Conservation (phyloP, 2,329 filamentous ascomycete genomes). For the Pseudogymnoascus sp. region DNA sequence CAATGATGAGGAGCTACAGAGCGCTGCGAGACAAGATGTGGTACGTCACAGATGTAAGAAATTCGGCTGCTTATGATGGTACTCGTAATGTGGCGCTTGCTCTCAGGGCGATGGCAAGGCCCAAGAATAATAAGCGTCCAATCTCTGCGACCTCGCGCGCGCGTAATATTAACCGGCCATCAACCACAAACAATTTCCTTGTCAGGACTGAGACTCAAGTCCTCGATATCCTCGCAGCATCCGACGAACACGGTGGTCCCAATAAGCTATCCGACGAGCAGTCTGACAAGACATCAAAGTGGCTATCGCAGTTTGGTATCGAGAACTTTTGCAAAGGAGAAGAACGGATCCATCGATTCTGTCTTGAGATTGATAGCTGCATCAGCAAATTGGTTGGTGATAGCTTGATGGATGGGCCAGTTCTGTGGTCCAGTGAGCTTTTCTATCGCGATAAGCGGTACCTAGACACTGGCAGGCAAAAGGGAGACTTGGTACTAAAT, state of each 20-base stretch:
- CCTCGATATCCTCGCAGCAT: slow-evolving; percentile 76
- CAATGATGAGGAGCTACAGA: slow-evolving; percentile 64
- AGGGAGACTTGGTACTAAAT: slow-evolving; percentile 39
- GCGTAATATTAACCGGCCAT: slow-evolving; percentile 25
- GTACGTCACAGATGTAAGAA: slow-evolving; percentile 91
- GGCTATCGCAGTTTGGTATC: slow-evolving; percentile 72
- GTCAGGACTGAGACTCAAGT: slow-evolving; percentile 77
- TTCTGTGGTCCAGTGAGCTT: slow-evolving; percentile 86
- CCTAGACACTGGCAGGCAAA: slow-evolving; percentile 38
- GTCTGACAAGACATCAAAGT: slow-evolving; percentile 71
- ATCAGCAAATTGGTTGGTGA: slow-evolving; percentile 80
- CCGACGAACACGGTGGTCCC: slow-evolving; percentile 75
- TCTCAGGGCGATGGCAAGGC: slow-evolving; percentile 78
- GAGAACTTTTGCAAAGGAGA: slow-evolving; percentile 94
- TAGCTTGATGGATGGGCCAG: slow-evolving; percentile 72
- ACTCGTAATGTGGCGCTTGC: slow-evolving; percentile 79
- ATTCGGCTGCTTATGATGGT: slow-evolving; percentile 80
- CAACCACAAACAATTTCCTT: slow-evolving; percentile 48
- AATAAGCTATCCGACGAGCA: slow-evolving; percentile 97
- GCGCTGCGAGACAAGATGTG: slow-evolving; percentile 93
- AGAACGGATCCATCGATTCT: slow-evolving; percentile 89
- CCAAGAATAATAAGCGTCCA: slow-evolving; percentile 33
- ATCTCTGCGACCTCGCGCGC: slow-evolving; percentile 30
- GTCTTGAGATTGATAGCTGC: slow-evolving; percentile 79
- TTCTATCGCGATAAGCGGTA: slow-evolving; percentile 67